These are phyloP conservation scores for Trichocomaceae sp. DNA, from an alignment of 2,329 filamentous ascomycete species.

Conservation along the genomic window DNA sequence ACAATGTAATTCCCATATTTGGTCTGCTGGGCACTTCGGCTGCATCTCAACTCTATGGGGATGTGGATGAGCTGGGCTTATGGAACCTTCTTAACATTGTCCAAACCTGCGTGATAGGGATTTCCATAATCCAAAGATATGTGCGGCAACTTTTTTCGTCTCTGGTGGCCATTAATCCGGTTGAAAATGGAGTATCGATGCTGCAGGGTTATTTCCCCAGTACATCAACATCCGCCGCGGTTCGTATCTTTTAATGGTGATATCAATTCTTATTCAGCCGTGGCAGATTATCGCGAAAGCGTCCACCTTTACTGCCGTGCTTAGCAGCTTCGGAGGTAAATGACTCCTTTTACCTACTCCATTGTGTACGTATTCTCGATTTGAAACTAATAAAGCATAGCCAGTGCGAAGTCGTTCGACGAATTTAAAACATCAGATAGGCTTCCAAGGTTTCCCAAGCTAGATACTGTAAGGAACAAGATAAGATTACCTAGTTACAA, in stretches of 20 bases:
- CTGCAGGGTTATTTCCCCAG: slow-evolving; percentile 46
- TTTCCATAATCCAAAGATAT: slow-evolving; percentile 24
- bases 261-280: slow-evolving; percentile 43
- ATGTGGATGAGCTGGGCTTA: slow-evolving; percentile 19
- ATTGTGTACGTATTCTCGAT: too few relatives aligned
- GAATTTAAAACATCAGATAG: too few relatives aligned
- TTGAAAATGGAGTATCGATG: slow-evolving; percentile 51
- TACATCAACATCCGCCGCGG: slow-evolving; percentile 54
- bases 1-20: slow-evolving; percentile 34
- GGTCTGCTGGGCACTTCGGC: slow-evolving; percentile 34
- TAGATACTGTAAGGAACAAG: too few relatives aligned
- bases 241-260: slow-evolving; percentile 39
- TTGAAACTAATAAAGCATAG: too few relatives aligned
- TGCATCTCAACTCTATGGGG: slow-evolving; percentile 27
- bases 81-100: slow-evolving; percentile 42
- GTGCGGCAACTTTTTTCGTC: slow-evolving; percentile 44
- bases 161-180: slow-evolving; percentile 41
- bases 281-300: slow-evolving; percentile 48
- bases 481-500: too few relatives aligned
- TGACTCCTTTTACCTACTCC: neutral
- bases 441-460: too few relatives aligned
- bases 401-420: too few relatives aligned
- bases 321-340: slow-evolving; percentile 33
- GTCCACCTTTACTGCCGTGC: slow-evolving; percentile 42
- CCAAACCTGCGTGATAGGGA: slow-evolving; percentile 31